These are phyloP conservation scores for Fraxinus velutina DNA, from an alignment of 305 asterid genomes.

Conservation along the genomic window DNA sequence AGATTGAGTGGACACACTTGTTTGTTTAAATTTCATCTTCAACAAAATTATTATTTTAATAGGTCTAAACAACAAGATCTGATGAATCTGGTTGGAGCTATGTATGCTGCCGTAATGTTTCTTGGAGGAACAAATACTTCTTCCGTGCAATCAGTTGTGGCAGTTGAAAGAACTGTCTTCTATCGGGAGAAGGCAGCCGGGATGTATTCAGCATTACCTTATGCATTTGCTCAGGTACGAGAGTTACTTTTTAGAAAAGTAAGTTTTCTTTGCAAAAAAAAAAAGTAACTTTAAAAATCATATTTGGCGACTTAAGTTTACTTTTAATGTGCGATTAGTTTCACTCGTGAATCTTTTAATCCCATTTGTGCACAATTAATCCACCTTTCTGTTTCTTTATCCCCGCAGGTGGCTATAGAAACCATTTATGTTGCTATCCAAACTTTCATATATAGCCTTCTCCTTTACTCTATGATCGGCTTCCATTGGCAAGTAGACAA, in stretches of 20 bases:
- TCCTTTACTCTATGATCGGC: conserved; percentile 91
- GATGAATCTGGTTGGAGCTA: conserved; percentile 37
- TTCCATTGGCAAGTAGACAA: conserved; percentile 62
- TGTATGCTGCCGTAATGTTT: conserved; percentile 40
- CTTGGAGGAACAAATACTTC: conserved; percentile 39
- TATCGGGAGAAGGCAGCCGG: conserved; percentile 70
- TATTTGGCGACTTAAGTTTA: neutral
- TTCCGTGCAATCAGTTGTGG: conserved; percentile 40
- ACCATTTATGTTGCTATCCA: conserved; percentile 57
- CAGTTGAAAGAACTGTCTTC: conserved; percentile 43
- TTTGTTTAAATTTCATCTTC: neutral
- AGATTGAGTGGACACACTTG: neutral
- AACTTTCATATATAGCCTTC: conserved; percentile 61
- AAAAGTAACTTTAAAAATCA: neutral
- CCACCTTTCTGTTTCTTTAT: neutral
- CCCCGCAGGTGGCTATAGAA: conserved; percentile 73
- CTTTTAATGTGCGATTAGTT: neutral
- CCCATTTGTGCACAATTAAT: neutral
- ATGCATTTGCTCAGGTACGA: conserved; percentile 87
- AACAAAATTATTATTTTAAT: neutral
- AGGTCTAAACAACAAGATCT: conserved; percentile 38
- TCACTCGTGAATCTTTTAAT: neutral
- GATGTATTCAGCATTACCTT: conserved; percentile 87
- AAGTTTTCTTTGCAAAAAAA: neutral
- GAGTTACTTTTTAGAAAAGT: neutral